Evolutionary conservation across 2,329 filamentous ascomycete species (phyloP).

Genomic region (Sarocladiaceae sp.): DNA sequence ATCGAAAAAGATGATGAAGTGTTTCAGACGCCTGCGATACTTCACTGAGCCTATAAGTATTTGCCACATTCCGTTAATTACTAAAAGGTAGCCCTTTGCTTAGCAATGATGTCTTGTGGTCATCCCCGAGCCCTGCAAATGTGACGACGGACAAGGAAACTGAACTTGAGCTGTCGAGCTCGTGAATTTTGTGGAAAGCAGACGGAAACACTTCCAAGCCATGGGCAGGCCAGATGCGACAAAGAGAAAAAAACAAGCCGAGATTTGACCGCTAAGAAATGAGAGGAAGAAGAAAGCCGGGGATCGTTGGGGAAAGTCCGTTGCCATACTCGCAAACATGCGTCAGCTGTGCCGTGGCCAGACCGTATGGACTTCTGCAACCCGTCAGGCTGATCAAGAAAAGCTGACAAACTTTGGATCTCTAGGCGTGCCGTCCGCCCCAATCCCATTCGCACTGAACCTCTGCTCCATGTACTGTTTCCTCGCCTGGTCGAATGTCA

Average conservation of each 20-base stretch:
- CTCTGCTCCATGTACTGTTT: slow-evolving; percentile 77
- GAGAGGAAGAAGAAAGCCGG: neutral
- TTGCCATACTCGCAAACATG: no score
- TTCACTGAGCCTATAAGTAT: no score
- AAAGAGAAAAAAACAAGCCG: neutral
- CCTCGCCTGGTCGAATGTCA: slow-evolving; percentile 87
- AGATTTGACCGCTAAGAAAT: neutral
- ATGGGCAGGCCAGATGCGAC: neutral
- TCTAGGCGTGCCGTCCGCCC: slow-evolving; percentile 74
- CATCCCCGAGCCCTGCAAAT: no score
- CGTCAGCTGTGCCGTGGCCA: no score
- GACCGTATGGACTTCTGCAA: neutral
- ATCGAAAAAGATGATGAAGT: no score
- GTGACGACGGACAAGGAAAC: neutral
- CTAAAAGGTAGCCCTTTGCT: no score
- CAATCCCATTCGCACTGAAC: slow-evolving; percentile 85
- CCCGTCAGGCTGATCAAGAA: slow-evolving; percentile 25
- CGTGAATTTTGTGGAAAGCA: neutral
- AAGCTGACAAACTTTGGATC: slow-evolving; percentile 98
- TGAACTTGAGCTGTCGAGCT: neutral
- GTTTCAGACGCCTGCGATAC: no score
- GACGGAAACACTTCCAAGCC: neutral
- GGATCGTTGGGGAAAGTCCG: no score
- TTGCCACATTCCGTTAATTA: no score
- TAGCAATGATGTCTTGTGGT: no score